phyloP scores from a whole-genome alignment of 805 yeast species.

The Blastobotrys parvus region DNA sequence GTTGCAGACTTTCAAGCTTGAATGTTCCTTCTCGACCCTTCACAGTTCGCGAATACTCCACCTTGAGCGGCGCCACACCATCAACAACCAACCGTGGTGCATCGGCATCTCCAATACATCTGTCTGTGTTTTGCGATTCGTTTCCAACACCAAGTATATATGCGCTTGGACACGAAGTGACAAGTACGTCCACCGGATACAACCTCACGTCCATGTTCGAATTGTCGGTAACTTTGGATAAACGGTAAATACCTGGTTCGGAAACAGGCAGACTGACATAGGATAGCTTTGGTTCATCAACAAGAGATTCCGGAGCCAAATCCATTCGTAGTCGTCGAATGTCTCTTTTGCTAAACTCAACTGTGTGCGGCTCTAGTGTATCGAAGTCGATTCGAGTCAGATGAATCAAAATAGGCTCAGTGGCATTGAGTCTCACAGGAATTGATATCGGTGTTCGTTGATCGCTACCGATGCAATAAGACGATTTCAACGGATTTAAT shows the following conservation, averaged over 20 bases:
- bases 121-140: conserved; percentile 29
- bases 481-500: conserved; percentile 64
- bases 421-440: conserved; percentile 76
- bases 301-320: conserved; percentile 11
- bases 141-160: conserved; percentile 35
- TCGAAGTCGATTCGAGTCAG: conserved; percentile 51
- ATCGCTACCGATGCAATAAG: conserved; percentile 43
- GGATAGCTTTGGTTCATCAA: conserved; percentile 10
- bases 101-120: conserved; percentile 58
- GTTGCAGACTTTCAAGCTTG: conserved; percentile 40
- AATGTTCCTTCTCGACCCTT: conserved; percentile 33
- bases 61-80: conserved; percentile 74
- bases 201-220: conserved; percentile 51
- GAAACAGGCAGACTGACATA: conserved; percentile 58
- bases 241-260: conserved; percentile 69
- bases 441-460: conserved; percentile 34
- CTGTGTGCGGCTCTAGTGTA: conserved; percentile 36
- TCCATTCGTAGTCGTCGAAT: conserved; percentile 32
- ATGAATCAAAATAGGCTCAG: conserved; percentile 63
- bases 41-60: conserved; percentile 37
- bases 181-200: conserved; percentile 50
- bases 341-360: conserved; percentile 52
- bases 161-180: conserved; percentile 76
- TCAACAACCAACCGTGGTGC: conserved; percentile 43
- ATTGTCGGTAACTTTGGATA: conserved; percentile 58